phyloP scores from a whole-genome alignment of 2,329 filamentous ascomycete genomes.

The Colletotrichum aenigma region DNA sequence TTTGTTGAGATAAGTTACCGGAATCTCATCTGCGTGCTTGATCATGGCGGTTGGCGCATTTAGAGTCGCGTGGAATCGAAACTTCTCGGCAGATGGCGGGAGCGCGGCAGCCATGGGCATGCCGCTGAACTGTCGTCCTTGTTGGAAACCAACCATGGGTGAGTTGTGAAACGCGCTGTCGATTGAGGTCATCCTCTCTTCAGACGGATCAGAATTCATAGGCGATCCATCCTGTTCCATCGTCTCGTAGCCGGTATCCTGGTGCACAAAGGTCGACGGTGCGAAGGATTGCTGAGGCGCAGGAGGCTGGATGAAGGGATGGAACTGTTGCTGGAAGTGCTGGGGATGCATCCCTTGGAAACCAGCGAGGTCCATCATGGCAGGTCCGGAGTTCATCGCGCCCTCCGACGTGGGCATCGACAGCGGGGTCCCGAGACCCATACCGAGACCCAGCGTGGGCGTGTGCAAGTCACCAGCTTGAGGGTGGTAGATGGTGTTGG shows the following conservation, averaged over 20 bases:
- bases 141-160: slow-evolving; percentile 64
- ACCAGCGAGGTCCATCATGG: slow-evolving; percentile 67
- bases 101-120: slow-evolving; percentile 50
- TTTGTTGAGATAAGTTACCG: slow-evolving; percentile 98
- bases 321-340: slow-evolving; percentile 67
- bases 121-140: slow-evolving; percentile 52
- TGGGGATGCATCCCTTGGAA: slow-evolving; percentile 66
- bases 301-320: slow-evolving; percentile 71
- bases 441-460: slow-evolving; percentile 73
- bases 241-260: slow-evolving; percentile 79
- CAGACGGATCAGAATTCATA: slow-evolving; percentile 59
- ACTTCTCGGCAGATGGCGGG: slow-evolving; percentile 68
- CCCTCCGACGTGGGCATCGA: slow-evolving; percentile 76
- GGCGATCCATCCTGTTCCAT: slow-evolving; percentile 78
- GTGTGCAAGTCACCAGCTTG: slow-evolving; percentile 90
- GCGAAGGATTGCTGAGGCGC: slow-evolving; percentile 68
- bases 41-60: slow-evolving; percentile 98
- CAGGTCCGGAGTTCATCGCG: slow-evolving; percentile 62
- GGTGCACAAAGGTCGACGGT: slow-evolving; percentile 80
- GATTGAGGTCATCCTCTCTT: slow-evolving; percentile 58
- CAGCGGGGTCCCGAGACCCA: slow-evolving; percentile 81
- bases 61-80: slow-evolving; percentile 87
- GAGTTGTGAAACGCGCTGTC: slow-evolving; percentile 67
- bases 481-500: slow-evolving; percentile 79
- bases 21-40: slow-evolving; percentile 86